phyloP scores from a whole-genome alignment of 306 rosid genomes.

The Sesbania bispinosa region DNA sequence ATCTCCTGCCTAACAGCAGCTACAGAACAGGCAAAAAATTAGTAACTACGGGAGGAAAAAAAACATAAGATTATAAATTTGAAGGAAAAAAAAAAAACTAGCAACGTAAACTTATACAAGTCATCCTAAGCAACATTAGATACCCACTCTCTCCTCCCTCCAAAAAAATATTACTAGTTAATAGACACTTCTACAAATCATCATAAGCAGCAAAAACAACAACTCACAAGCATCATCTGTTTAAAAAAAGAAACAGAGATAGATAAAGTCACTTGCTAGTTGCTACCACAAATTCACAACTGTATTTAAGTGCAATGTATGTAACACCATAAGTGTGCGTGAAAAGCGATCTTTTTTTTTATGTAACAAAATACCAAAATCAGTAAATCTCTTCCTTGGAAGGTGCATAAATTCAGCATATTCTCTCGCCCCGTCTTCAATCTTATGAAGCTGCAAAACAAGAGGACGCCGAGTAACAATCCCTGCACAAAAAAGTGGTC shows the following conservation, averaged over 20 bases:
- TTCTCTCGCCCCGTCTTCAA: slow-evolving; percentile 71
- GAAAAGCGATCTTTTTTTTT: neutral
- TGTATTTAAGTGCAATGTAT: neutral
- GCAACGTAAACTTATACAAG: too few relatives aligned
- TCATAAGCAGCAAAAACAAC: too few relatives aligned
- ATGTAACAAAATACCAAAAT: slow-evolving; percentile 54
- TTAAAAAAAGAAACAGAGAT: too few relatives aligned
- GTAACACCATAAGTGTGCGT: neutral
- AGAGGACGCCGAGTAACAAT: slow-evolving; percentile 94
- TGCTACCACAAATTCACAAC: neutral
- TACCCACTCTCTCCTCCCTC: too few relatives aligned
- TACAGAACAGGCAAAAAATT: slow-evolving; percentile 40
- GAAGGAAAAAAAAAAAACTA: too few relatives aligned
- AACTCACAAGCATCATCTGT: too few relatives aligned
- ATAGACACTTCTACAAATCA: neutral
- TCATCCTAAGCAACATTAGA: too few relatives aligned
- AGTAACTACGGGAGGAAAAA: slow-evolving; percentile 24
- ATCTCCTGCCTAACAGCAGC: slow-evolving; percentile 98
- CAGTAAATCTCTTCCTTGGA: slow-evolving; percentile 70
- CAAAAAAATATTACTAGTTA: neutral
- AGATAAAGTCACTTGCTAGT: neutral
- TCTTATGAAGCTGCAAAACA: slow-evolving; percentile 85
- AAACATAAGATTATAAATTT: too few relatives aligned
- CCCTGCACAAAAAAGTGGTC: slow-evolving; percentile 45
- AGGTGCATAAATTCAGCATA: slow-evolving; percentile 92